A percentile compares a stretch with the other conserved stretches of the same genome.
Evolutionary conservation across 805 yeast species (phyloP).

Genomic region (Yamadazyma laniorum): DNA sequence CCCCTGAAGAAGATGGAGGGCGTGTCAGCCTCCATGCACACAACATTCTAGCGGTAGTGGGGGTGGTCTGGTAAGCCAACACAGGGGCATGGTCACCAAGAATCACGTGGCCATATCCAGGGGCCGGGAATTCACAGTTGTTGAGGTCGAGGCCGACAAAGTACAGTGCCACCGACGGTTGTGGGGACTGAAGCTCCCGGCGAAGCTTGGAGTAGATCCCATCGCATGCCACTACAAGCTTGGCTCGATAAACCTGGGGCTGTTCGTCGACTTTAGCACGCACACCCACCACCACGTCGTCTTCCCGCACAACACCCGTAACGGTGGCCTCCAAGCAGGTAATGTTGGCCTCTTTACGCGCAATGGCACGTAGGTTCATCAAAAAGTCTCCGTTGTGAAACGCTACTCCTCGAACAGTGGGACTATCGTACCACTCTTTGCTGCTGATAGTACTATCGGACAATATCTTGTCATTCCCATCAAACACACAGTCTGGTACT

Average conservation of each 20-base stretch:
- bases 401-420: slow-evolving; percentile 69
- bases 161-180: slow-evolving; percentile 77
- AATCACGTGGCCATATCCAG: slow-evolving; percentile 84
- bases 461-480: slow-evolving; percentile 54
- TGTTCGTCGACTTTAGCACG: slow-evolving; percentile 47
- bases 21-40: slow-evolving; percentile 79
- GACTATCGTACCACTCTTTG: slow-evolving; percentile 57
- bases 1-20: slow-evolving; percentile 62
- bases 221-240: slow-evolving; percentile 78
- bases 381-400: slow-evolving; percentile 93
- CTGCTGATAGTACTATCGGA: slow-evolving; percentile 48
- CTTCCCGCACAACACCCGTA: slow-evolving; percentile 58
- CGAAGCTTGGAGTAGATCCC: slow-evolving; percentile 94
- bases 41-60: slow-evolving; percentile 78
- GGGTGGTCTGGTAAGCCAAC: slow-evolving; percentile 81
- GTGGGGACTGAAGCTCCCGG: slow-evolving; percentile 59
- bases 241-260: slow-evolving; percentile 45
- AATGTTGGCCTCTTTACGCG: slow-evolving; percentile 66
- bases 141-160: slow-evolving; percentile 80
- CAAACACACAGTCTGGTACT: slow-evolving; percentile 54
- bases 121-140: slow-evolving; percentile 72
- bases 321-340: slow-evolving; percentile 82
- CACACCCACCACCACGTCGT: slow-evolving; percentile 72
- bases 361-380: slow-evolving; percentile 70
- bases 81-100: slow-evolving; percentile 86